Evolutionary conservation across 352 stramenopile genomes (phyloP), one percentile per base, ranked within the genome.

Genomic region (Globisporangium orthogonon): DNA sequence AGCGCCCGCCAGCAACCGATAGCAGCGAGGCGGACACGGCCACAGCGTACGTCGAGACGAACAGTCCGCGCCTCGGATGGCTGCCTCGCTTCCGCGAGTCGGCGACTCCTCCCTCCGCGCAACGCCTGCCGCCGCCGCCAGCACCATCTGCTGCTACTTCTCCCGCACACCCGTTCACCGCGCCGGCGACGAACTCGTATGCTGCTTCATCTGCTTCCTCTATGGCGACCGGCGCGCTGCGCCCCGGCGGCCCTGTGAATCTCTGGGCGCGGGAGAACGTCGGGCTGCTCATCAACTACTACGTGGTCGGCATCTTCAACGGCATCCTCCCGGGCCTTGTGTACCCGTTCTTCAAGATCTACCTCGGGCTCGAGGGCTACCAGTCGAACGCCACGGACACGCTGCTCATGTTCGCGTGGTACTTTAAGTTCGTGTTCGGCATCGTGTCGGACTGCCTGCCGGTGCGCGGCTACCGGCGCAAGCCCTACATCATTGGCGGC

Each of bases 311-410:
- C 7, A 65, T 89, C 30, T 78, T 91, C 63, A 84, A 89, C 54
- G 76, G 80, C 31, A 66, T 78, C 15, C 70, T 88, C 31, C 76
- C 80, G 4, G 76, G 80, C 13, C 61, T 93, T 6, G 74, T 87
- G 2, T 89, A 89, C 51, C 83, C 83, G 39, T 62, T 93, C 30
- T 86, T 90, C 65, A 88, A 88, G 56, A 72, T 84, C 57, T 83
- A 84, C 31, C 63, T 90, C 2, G 69, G 74, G 6, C 58, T 89
- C 23, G 61, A 92, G 60, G 71, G 78, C 30, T 87, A 86, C 50
- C 76, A 89, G 63, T 70, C 76, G 31, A 87, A 87, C 56, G 65
- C 78, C 37, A 57, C 65, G 3, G 77, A 83, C 55, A 80, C 78
- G 39, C 56, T 89, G 48, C 58, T 89, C 4, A 78, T 71, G 23